Conservation (phyloP, 257 asterid genomes). For the Leonotis leonurus region DNA sequence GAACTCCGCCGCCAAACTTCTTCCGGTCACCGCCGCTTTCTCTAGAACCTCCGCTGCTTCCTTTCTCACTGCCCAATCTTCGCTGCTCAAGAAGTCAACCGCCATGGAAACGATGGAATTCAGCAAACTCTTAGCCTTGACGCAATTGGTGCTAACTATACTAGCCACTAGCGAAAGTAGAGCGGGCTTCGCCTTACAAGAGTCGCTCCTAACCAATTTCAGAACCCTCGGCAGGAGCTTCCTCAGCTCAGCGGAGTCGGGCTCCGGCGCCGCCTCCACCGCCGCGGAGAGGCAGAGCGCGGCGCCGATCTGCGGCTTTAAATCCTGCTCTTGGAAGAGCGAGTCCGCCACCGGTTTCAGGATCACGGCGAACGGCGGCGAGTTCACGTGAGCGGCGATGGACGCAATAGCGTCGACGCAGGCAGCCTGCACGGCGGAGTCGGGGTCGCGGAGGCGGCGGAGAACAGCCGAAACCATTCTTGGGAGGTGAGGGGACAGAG, state of each 20-base stretch:
- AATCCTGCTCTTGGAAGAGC: slow-evolving; percentile 73
- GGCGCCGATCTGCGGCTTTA: slow-evolving; percentile 67
- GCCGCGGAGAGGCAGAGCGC: slow-evolving; percentile 77
- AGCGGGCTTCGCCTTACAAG: slow-evolving; percentile 62
- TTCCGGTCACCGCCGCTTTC: slow-evolving; percentile 45
- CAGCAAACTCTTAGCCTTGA: slow-evolving; percentile 33
- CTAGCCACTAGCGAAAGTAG: slow-evolving; percentile 46
- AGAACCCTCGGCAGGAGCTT: slow-evolving; percentile 49
- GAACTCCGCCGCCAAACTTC: slow-evolving; percentile 31
- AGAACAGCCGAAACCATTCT: slow-evolving; percentile 60
- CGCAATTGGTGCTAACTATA: slow-evolving; percentile 43
- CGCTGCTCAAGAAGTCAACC: slow-evolving; percentile 57
- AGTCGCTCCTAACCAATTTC: slow-evolving; percentile 49
- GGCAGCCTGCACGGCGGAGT: slow-evolving; percentile 69
- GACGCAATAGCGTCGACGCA: slow-evolving; percentile 68
- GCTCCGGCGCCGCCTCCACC: slow-evolving; percentile 66
- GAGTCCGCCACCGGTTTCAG: slow-evolving; percentile 58
- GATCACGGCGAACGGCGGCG: slow-evolving; percentile 49
- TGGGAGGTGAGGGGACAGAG: slow-evolving; percentile 54
- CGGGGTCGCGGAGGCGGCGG: slow-evolving; percentile 84
- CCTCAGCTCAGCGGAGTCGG: slow-evolving; percentile 51
- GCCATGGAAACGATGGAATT: slow-evolving; percentile 33
- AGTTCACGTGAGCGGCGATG: slow-evolving; percentile 48
- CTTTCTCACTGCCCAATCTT: slow-evolving; percentile 79
- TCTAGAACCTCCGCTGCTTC: slow-evolving; percentile 78